Conservation (phyloP, 306 rosid species). For the Glycine tomentella region DNA sequence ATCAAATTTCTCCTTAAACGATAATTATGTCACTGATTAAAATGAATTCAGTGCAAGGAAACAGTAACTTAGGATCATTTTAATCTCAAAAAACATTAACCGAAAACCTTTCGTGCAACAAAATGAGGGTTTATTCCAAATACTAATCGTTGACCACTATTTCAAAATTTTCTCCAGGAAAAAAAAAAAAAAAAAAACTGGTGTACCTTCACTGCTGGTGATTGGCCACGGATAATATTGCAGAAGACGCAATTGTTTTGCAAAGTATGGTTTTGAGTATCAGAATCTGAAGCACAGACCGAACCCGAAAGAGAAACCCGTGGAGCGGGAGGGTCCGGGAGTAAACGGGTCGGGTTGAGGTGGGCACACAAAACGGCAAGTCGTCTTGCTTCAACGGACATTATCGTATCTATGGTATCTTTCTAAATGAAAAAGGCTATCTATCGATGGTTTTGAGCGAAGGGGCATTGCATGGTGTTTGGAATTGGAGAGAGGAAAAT, state of each 20-base stretch:
- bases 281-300: slow-evolving; percentile 44
- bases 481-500: not conserved
- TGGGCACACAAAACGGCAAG: slow-evolving; percentile 77
- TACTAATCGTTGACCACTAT: not conserved
- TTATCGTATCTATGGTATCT: not conserved
- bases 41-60: not conserved
- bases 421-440: slow-evolving; percentile 6
- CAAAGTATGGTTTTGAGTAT: slow-evolving; percentile 28
- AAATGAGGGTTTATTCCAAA: not conserved
- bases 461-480: not conserved
- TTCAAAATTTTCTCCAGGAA: no score
- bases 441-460: not conserved
- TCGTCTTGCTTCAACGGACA: slow-evolving; percentile 61
- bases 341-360: slow-evolving; percentile 53
- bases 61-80: not conserved
- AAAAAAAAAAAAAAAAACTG: not conserved
- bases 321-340: slow-evolving; percentile 2
- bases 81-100: not conserved
- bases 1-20: not conserved
- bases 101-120: not conserved
- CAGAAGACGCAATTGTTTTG: slow-evolving; percentile 78
- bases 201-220: slow-evolving; percentile 56
- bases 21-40: not conserved
- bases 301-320: slow-evolving; percentile 35
- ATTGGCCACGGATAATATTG: slow-evolving; percentile 70